These are phyloP conservation scores for Aquilaria sinensis DNA, from an alignment of 345 rosid species.

Conservation along the genomic window DNA sequence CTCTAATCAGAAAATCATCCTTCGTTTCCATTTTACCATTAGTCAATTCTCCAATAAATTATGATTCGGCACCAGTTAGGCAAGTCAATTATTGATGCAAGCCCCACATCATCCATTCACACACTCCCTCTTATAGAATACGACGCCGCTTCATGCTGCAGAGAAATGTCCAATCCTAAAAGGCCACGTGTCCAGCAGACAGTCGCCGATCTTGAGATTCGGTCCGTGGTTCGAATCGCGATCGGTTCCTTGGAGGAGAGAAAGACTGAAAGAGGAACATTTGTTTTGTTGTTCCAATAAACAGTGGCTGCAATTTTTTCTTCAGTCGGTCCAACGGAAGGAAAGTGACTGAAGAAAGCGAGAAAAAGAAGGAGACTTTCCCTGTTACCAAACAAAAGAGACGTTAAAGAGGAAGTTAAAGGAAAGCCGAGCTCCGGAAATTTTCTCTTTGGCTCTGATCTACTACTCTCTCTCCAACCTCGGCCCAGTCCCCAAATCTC, in stretches of 20 bases:
- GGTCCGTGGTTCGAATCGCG: too few relatives aligned
- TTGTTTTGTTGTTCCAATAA: conserved; percentile 7
- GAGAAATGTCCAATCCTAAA: not conserved
- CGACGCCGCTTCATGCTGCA: conserved; percentile 4
- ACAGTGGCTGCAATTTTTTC: conserved; percentile 19
- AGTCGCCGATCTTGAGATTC: not conserved
- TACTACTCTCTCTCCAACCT: conserved; percentile 20
- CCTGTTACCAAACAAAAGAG: conserved; percentile 52
- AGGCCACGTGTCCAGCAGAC: not conserved
- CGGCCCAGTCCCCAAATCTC: conserved; percentile 10
- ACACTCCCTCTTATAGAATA: not conserved
- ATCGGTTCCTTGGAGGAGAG: too few relatives aligned
- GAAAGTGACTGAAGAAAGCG: conserved; percentile 9
- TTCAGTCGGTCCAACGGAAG: conserved; percentile 16
- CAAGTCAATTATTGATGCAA: conserved; percentile 9
- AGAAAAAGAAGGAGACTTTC: conserved; percentile 30
- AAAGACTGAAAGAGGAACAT: not conserved
- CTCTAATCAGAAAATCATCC: too few relatives aligned
- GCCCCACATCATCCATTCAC: not conserved
- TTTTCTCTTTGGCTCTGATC: conserved; percentile 26
- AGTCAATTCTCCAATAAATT: conserved; percentile 8
- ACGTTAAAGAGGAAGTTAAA: conserved; percentile 18
- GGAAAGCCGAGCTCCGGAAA: conserved; percentile 37
- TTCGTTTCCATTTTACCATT: too few relatives aligned
- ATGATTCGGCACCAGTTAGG: conserved; percentile 3